Percentiles rank a stretch among this genome's conserved stretches.
Conservation (phyloP, 192 early-diverging fungal genomes). For the Backusella tarrabulga region DNA sequence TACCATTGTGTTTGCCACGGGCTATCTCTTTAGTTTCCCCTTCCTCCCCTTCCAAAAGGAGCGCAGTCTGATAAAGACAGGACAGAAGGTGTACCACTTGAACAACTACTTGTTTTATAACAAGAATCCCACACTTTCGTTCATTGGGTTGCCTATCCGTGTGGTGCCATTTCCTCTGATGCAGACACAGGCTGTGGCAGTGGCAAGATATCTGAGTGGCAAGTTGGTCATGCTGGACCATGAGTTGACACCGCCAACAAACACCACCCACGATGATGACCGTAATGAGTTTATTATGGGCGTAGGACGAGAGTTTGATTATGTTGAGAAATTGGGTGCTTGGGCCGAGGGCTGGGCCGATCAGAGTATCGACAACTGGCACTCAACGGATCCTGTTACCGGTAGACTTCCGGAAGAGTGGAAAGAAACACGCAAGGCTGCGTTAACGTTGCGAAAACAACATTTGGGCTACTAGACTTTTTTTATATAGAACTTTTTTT, state of each 20-base stretch:
- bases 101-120: constrained; percentile 47
- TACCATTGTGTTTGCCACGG: constrained; percentile 62
- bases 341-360: constrained; percentile 33
- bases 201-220: constrained; percentile 38
- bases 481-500: too few relatives aligned
- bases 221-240: constrained; percentile 29
- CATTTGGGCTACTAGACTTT: constrained; percentile 31
- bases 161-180: constrained; percentile 60
- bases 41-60: constrained; percentile 42
- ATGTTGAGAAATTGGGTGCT: constrained; percentile 25
- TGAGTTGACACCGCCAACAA: constrained; percentile 14
- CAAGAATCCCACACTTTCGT: constrained; percentile 51
- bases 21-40: constrained; percentile 60
- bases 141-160: constrained; percentile 57
- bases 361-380: background rate
- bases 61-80: constrained; percentile 28
- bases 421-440: constrained; percentile 14
- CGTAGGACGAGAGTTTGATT: constrained; percentile 23
- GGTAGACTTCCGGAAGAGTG: constrained; percentile 19
- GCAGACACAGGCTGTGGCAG: constrained; percentile 52
- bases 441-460: constrained; percentile 17
- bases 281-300: constrained; percentile 23
- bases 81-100: constrained; percentile 40
- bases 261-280: background rate
- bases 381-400: background rate